Evolutionary conservation across 768 basidiomycete genomes (phyloP).

Genomic region (Lactarius evosmus): DNA sequence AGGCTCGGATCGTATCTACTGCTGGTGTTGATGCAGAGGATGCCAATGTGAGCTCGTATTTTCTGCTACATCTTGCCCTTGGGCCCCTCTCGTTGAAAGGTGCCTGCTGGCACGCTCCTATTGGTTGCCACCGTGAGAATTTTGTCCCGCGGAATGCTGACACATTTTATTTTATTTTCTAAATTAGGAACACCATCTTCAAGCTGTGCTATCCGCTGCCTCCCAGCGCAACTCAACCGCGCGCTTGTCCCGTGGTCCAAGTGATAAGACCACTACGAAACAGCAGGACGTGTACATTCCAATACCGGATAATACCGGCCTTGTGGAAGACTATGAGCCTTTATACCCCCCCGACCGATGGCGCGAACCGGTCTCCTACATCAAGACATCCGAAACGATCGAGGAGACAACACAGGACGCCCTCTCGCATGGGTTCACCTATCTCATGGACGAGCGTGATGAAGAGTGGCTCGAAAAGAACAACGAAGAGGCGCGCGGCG

Average conservation of each 20-base stretch:
- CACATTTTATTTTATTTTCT: slow-evolving; percentile 35
- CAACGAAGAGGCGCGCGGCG: slow-evolving; percentile 81
- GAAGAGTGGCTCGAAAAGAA: slow-evolving; percentile 92
- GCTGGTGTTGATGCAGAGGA: slow-evolving; percentile 92
- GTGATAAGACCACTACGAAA: slow-evolving; percentile 38
- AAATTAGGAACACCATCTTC: slow-evolving; percentile 55
- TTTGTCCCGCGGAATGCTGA: slow-evolving; percentile 53
- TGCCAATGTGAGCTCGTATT: slow-evolving; percentile 71
- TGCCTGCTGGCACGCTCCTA: slow-evolving; percentile 44
- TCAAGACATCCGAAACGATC: slow-evolving; percentile 80
- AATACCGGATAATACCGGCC: slow-evolving; percentile 83
- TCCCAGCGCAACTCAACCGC: slow-evolving; percentile 45
- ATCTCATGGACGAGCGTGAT: slow-evolving; percentile 96
- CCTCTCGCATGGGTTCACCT: slow-evolving; percentile 73
- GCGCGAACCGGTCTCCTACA: slow-evolving; percentile 73
- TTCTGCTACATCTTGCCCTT: slow-evolving; percentile 35
- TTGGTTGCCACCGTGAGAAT: slow-evolving; percentile 47
- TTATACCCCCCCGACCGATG: slow-evolving; percentile 69
- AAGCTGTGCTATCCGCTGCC: slow-evolving; percentile 54
- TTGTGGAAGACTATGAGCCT: slow-evolving; percentile 72
- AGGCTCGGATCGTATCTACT: slow-evolving; percentile 73
- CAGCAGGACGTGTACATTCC: slow-evolving; percentile 76
- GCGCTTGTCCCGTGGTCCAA: slow-evolving; percentile 38
- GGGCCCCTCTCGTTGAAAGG: slow-evolving; percentile 43
- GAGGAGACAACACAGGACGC: slow-evolving; percentile 67